A percentile compares a stretch with the other conserved stretches of the same genome.
phyloP scores from a whole-genome alignment of 176 grass and related monocot species.

The Bothriochloa decipiens region DNA sequence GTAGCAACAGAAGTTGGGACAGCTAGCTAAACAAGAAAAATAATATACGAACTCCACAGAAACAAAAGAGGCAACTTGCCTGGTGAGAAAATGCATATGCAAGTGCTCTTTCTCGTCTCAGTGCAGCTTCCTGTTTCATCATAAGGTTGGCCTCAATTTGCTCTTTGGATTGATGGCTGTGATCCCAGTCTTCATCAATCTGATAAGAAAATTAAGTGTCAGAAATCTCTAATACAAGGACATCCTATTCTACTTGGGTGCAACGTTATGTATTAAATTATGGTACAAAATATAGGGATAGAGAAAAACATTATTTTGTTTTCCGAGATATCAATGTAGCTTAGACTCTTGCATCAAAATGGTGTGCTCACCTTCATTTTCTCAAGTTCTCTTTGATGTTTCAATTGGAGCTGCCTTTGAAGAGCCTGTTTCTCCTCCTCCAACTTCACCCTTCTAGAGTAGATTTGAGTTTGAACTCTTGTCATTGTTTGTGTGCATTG shows the following conservation, averaged over 20 bases:
- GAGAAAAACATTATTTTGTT: no score
- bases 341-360: conserved; percentile 13
- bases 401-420: conserved; percentile 81
- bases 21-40: conserved; percentile 19
- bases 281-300: no score
- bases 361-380: conserved; percentile 69
- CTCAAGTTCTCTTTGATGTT: conserved; percentile 73
- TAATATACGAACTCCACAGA: not conserved
- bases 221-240: conserved; percentile 8
- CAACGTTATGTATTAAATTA: no score
- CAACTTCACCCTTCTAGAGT: conserved; percentile 75
- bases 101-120: conserved; percentile 85
- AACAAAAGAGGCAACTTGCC: conserved; percentile 44
- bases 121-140: conserved; percentile 81
- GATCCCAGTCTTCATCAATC: conserved; percentile 90
- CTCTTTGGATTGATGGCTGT: conserved; percentile 86
- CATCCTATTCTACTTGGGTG: not conserved
- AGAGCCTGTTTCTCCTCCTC: conserved; percentile 85
- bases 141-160: conserved; percentile 65
- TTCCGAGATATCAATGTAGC: not conserved
- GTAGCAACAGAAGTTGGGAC: not conserved
- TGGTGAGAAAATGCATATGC: conserved; percentile 99
- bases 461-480: conserved; percentile 82
- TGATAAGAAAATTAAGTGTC: conserved; percentile 35
- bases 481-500: conserved; percentile 70